Evolutionary conservation across 371 early-diverging fungal genomes (phyloP), one percentile per base, ranked within the genome.

Genomic region (Mortierella sp.): DNA sequence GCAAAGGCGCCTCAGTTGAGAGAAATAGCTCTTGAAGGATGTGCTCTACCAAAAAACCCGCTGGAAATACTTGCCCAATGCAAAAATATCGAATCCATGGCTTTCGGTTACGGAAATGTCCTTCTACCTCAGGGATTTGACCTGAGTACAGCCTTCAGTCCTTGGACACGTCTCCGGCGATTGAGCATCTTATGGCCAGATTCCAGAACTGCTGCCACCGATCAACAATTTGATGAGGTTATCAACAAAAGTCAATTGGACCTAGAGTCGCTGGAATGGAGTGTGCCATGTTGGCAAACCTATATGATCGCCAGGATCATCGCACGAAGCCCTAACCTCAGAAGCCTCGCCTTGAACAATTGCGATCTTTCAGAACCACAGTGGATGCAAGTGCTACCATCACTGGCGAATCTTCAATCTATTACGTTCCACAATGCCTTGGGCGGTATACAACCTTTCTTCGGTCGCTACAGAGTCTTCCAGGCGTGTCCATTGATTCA

Each of bases 1-100:
- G 14, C 24, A 13, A 8, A 31, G 18, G 23, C 34, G 14, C 64
- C 64, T 3, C 30, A 30, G 19, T 26, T 71, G 31, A 28, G 38
- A 12, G 18, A 45, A 2, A 49, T 71, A 26, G 60, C 64, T 24
- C 18, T 71, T 14, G 24, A 16, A 9, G 28, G 34, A 13, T 55
- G 50, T 30, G 6, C 18, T 19, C 28, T 59, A 34, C n/a, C 30
- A 10, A 14, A 26, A 3, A 59, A 55, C 34, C 64, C 71, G 7
- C 41, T 59, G 7, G 14, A 43, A 1, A 31, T 38, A 21, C 59
- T 71, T 16, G 28, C 50, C 1, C 48, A 18, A 7, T 45, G 19
- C 60, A 21, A 6, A 13, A 43, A 55, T 39, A 58, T 71, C 42
- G 56, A 71, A 5, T 64, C 71, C 18, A 54, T 71, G 6, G 64